Conservation (phyloP, 208 protist genomes). For the Trypanosoma cruzi region DNA sequence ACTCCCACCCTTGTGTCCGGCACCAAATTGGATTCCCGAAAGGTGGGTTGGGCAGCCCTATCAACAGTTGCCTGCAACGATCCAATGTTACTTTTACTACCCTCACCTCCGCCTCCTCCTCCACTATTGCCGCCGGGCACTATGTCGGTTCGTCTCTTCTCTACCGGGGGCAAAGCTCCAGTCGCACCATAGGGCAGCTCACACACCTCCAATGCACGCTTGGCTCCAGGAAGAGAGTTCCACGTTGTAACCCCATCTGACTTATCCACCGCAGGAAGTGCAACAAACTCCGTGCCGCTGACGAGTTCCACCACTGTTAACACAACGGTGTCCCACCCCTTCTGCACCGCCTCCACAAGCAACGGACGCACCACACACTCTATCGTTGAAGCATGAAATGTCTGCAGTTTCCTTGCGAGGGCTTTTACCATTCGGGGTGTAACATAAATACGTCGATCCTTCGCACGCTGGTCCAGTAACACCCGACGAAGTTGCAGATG, state of each 20-base stretch:
- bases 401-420: constrained; percentile 45
- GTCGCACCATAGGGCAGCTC: constrained; percentile 1
- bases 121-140: not conserved
- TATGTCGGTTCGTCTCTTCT: not conserved
- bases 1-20: not conserved
- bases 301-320: constrained; percentile 52
- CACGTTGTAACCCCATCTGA: constrained; percentile 8
- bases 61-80: not conserved
- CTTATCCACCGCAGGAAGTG: constrained; percentile 1
- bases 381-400: constrained; percentile 77
- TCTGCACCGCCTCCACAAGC: constrained; percentile 50
- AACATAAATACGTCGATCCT: constrained; percentile 41
- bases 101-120: too few species aligned
- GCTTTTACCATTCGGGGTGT: constrained; percentile 60
- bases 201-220: constrained; percentile 8
- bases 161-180: not conserved
- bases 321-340: constrained; percentile 44
- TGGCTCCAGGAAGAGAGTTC: constrained; percentile 14
- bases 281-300: constrained; percentile 19
- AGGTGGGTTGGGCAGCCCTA: not conserved
- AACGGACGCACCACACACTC: constrained; percentile 69
- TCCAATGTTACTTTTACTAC: not conserved
- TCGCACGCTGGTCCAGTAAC: constrained; percentile 47
- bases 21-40: not conserved
- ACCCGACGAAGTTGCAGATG: constrained; percentile 66